A percentile compares a stretch with the other conserved stretches of the same genome.
These are phyloP conservation scores for Emiliania huxleyi DNA, from an alignment of 78 protist genomes.

Conservation along the genomic window DNA sequence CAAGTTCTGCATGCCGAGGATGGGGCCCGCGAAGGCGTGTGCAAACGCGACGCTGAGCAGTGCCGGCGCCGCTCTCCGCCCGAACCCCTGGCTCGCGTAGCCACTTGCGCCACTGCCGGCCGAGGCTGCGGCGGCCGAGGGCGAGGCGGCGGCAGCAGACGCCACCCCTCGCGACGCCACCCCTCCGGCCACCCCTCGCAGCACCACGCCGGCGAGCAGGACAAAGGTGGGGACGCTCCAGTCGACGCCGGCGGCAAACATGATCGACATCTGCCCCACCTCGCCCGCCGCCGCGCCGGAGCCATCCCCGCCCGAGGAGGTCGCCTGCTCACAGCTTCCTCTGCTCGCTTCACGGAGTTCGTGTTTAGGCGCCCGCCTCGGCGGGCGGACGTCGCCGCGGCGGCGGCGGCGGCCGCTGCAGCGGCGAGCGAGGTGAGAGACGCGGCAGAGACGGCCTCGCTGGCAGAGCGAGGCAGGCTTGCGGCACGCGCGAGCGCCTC, in stretches of 20 bases:
- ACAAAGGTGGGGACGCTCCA: not conserved
- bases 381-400: not conserved
- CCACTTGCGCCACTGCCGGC: not conserved
- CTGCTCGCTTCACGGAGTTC: not conserved
- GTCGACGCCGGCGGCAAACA: not conserved
- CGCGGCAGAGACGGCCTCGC: not conserved
- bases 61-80: not conserved
- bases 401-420: not conserved
- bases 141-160: not conserved
- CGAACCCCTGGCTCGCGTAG: not conserved
- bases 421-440: not conserved
- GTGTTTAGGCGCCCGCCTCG: not conserved
- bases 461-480: not conserved
- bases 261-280: slow-evolving; percentile 12
- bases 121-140: not conserved
- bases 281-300: not conserved
- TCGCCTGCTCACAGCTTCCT: not conserved
- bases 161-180: not conserved
- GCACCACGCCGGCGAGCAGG: not conserved
- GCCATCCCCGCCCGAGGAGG: not conserved
- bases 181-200: not conserved
- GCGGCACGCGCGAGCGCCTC: not conserved
- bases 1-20: not conserved
- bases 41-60: not conserved
- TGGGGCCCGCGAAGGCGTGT: not conserved